phyloP scores from a whole-genome alignment of 2,329 filamentous ascomycete genomes.

The Aspergillus hiratsukae region DNA sequence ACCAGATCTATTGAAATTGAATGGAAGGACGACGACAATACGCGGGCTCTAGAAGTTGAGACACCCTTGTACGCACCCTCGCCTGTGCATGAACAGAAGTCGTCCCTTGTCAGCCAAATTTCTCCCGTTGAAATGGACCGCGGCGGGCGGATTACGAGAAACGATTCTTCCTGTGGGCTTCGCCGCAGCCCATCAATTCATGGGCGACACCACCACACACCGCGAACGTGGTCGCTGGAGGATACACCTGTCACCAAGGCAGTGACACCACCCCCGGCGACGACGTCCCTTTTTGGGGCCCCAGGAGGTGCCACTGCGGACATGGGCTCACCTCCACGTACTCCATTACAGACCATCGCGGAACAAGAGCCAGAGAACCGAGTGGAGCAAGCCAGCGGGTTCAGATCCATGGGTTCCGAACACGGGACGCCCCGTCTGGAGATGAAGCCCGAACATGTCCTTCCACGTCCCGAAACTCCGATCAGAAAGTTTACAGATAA shows the following conservation, averaged over 20 bases:
- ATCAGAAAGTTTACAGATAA: constrained; percentile 32
- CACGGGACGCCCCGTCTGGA: constrained; percentile 31
- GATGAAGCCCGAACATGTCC: constrained; percentile 38
- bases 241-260: constrained; percentile 16
- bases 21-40: constrained; percentile 4
- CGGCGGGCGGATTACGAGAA: constrained; percentile 5
- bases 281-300: constrained; percentile 30
- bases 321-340: constrained; percentile 33
- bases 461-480: constrained; percentile 28
- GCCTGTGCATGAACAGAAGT: constrained; percentile 38
- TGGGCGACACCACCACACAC: constrained; percentile 26
- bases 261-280: constrained; percentile 24
- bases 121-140: constrained; percentile 18
- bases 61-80: constrained; percentile 17
- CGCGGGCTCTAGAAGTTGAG: not conserved
- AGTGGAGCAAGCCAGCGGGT: constrained; percentile 34
- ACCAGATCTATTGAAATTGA: constrained; percentile 6
- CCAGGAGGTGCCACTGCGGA: constrained; percentile 24
- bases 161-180: constrained; percentile 23
- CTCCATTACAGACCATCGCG: constrained; percentile 49
- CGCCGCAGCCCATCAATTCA: constrained; percentile 36
- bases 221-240: constrained; percentile 27
- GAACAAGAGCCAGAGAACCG: constrained; percentile 42
- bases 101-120: constrained; percentile 43
- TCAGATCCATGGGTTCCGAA: constrained; percentile 37